Base-by-base conservation (phyloP, 441 rosid genomes). In the Populus hybrid region DNA sequence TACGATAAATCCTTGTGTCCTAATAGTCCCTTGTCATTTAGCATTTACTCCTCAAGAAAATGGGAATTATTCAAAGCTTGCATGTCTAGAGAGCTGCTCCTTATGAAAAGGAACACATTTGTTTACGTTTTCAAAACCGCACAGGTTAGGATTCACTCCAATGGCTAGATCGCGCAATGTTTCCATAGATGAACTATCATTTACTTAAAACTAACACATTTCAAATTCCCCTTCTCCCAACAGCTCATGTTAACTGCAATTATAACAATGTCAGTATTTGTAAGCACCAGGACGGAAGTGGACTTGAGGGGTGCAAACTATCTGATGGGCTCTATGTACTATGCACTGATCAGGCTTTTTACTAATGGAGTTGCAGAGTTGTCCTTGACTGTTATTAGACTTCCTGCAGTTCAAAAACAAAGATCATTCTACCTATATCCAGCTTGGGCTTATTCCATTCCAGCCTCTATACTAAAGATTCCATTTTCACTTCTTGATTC, bases 361-460 rank as follows among this genome's bases (percentile, higher is more conserved):
- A 82, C 86, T 0, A 89, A 87, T 77, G 92, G 94, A 70, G 65
- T 86, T 53, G 88, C 89, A 67, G 97, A 92, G 80, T 79, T 90
- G n/a, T 69, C 81, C 46, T 71, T 90, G 79, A 92, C 91, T 5
- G 10, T 89, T 74, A 79, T 82, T 2, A 85, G 91, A 77, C 79
- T 89, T 32, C 85, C 89, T 5, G 90, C 90, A n/a, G 83, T 90
- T 76, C 77, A 83, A 85, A 90, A 89, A 75, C 97, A 91, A 68
- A 85, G 85, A 82, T 86, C 82, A 12, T 83, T 84, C 74, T 80
- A 82, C 80, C 80, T 91, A 2, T 90, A 89, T 76, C 93, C 93
- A 36, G 90, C 91, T 34, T 92, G 94, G 97, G 89, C 92, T 46
- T 92, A 87, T 76, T 83, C 88, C 16, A 71, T 89, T 61, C 91